Evolutionary conservation across 495 filamentous ascomycete species (phyloP).

Genomic region (Hypoxylon crocopeplum): DNA sequence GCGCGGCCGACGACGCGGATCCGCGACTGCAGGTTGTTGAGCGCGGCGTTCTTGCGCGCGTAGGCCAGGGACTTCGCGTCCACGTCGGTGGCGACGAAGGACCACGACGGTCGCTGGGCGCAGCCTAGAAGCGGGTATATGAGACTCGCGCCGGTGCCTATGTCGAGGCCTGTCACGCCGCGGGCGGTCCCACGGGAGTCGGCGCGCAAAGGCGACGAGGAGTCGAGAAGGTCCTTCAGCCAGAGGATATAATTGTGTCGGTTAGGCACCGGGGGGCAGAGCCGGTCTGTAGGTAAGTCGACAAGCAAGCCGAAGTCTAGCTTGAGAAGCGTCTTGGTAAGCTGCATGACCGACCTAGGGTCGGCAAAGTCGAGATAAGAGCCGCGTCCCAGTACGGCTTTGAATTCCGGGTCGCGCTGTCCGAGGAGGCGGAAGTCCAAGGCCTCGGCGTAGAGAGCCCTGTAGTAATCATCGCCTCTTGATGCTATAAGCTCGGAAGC

Average conservation of each 20-base stretch:
- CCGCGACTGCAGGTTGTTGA: conserved; percentile 69
- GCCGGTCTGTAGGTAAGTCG: conserved; percentile 73
- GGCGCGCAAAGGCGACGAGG: conserved; percentile 65
- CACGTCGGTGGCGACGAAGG: conserved; percentile 82
- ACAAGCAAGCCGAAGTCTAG: conserved; percentile 76
- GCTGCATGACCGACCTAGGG: conserved; percentile 76
- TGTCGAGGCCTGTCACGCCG: conserved; percentile 76
- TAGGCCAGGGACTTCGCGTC: conserved; percentile 73
- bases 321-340: conserved; percentile 80
- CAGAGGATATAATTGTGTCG: conserved; percentile 90
- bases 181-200: conserved; percentile 39
- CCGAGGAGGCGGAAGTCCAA: conserved; percentile 47
- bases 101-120: conserved; percentile 68
- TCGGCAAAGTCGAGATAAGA: conserved; percentile 82
- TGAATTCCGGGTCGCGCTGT: conserved; percentile 41
- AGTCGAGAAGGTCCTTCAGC: conserved; percentile 86
- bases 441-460: conserved; percentile 42
- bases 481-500: not conserved
- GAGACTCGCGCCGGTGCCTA: conserved; percentile 88
- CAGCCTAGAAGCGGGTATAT: conserved; percentile 93
- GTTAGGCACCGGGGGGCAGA: conserved; percentile 92
- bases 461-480: conserved; percentile 46
- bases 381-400: conserved; percentile 59
- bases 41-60: conserved; percentile 66
- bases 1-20: conserved; percentile 68